Evolutionary conservation across 164 flowering plant species (phyloP).

Genomic region (Kalanchoe fedtschenkoi): DNA sequence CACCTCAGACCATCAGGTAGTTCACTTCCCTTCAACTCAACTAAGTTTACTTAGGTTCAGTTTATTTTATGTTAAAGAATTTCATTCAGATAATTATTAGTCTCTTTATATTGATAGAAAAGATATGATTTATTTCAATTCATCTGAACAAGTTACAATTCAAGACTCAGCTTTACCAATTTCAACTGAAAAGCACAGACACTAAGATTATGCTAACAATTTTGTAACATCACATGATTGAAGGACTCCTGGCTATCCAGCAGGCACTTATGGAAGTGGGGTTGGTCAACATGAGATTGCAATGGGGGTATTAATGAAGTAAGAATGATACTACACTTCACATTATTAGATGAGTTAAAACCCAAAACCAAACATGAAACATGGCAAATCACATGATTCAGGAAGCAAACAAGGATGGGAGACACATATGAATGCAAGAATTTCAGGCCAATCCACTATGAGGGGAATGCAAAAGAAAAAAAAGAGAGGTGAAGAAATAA

Average conservation of each 20-base stretch:
- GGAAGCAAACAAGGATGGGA: conserved; percentile 4
- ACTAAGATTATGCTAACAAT: neutral
- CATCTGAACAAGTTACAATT: too few species aligned
- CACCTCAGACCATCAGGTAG: too few species aligned
- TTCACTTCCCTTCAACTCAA: too few species aligned
- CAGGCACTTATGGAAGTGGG: neutral
- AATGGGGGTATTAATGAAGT: neutral
- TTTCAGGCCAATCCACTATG: neutral
- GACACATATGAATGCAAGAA: conserved; percentile 2
- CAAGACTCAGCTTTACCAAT: too few species aligned
- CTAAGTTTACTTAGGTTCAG: too few species aligned
- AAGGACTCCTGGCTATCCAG: neutral
- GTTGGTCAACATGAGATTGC: neutral
- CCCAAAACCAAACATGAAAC: conserved; percentile 2
- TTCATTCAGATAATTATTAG: too few species aligned
- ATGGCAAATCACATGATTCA: neutral
- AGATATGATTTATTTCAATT: too few species aligned
- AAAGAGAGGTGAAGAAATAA: neutral
- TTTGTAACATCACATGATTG: neutral
- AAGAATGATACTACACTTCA: conserved; percentile 5
- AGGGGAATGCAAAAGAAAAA: neutral
- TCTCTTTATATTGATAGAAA: too few species aligned
- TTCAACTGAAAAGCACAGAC: too few species aligned
- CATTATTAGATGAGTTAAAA: too few species aligned
- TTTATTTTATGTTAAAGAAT: too few species aligned